Conservation (phyloP, 2,329 filamentous ascomycete genomes). For the Cryphonectria japonica region DNA sequence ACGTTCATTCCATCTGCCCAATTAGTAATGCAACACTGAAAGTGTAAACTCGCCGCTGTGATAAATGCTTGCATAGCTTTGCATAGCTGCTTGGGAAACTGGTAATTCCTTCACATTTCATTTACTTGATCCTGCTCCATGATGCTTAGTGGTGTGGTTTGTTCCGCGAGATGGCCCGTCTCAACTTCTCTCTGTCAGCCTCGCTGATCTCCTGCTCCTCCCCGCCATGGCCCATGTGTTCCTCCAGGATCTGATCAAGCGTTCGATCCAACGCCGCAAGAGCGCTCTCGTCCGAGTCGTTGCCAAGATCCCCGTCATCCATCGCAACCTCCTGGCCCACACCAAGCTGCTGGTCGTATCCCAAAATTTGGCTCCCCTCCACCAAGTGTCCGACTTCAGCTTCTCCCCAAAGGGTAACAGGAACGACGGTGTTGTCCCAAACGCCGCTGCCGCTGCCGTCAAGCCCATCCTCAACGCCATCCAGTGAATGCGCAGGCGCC, state of each 20-base stretch:
- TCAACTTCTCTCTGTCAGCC: neutral
- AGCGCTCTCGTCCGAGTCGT: neutral
- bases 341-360: neutral
- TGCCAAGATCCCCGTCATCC: neutral
- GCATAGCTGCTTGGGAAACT: neutral
- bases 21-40: neutral
- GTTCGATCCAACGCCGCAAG: neutral
- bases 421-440: neutral
- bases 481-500: neutral
- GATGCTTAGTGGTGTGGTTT: neutral
- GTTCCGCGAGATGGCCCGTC: neutral
- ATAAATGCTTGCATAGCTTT: neutral
- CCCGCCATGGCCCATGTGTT: neutral
- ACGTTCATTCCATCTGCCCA: neutral
- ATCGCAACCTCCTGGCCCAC: neutral
- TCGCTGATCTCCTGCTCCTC: conserved; percentile 2
- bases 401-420: neutral
- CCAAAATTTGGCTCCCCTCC: neutral
- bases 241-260: neutral
- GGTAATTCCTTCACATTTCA: neutral
- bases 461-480: neutral
- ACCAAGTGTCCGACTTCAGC: neutral
- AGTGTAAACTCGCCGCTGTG: neutral
- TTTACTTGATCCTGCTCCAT: neutral
- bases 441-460: neutral